A percentile compares a stretch with the other conserved stretches of the same genome.
phyloP scores from a whole-genome alignment of 345 rosid species.

The Gossypium arboreum region DNA sequence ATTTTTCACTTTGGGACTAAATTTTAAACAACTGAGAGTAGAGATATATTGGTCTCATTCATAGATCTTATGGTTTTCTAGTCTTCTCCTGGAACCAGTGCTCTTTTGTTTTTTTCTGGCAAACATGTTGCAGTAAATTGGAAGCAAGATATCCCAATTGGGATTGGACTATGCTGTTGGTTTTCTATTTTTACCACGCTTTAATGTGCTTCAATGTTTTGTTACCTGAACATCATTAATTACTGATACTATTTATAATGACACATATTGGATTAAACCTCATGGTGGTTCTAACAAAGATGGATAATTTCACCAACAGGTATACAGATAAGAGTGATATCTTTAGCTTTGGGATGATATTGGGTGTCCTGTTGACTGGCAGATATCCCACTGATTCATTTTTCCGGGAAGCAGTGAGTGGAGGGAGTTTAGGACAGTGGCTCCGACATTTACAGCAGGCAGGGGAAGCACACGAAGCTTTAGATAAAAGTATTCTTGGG shows the following conservation, averaged over 20 bases:
- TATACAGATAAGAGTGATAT: constrained; percentile 82
- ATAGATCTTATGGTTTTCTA: background rate
- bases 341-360: constrained; percentile 90
- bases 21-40: too few species aligned
- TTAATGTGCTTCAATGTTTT: background rate
- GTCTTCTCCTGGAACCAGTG: background rate
- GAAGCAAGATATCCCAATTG: background rate
- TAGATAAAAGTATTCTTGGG: constrained; percentile 78
- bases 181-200: background rate
- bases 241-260: background rate
- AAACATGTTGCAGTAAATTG: background rate
- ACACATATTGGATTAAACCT: background rate
- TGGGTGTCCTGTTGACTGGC: constrained; percentile 82
- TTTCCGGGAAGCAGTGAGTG: constrained; percentile 51
- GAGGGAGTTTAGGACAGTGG: constrained; percentile 77
- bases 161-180: background rate
- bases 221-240: background rate
- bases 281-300: constrained; percentile 8
- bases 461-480: constrained; percentile 77
- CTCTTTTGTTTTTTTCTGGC: background rate
- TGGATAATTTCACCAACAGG: constrained; percentile 31
- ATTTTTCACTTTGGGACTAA: too few species aligned
- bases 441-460: constrained; percentile 80
- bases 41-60: background rate
- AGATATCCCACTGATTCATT: constrained; percentile 66